Percentiles rank a stretch among this genome's conserved stretches.
Conservation (phyloP, 2,329 filamentous ascomycete genomes). For the Fusarium transvaalense region DNA sequence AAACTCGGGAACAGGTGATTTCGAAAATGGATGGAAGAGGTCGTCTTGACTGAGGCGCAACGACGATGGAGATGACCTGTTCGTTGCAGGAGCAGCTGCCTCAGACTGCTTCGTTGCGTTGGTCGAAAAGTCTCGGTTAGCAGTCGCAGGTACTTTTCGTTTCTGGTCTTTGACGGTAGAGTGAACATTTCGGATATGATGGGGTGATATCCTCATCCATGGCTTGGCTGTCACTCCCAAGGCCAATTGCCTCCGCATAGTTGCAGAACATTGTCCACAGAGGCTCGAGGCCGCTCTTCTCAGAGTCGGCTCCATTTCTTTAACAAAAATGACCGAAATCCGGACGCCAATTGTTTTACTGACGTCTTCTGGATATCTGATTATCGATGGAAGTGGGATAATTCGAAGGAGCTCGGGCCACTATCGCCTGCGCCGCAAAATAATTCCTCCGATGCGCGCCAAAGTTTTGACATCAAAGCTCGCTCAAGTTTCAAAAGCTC, state of each 20-base stretch:
- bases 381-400: constrained; percentile 47
- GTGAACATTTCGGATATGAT: constrained; percentile 50
- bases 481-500: constrained; percentile 40
- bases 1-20: constrained; percentile 90
- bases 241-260: constrained; percentile 51
- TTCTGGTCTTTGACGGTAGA: constrained; percentile 46
- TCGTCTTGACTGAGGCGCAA: constrained; percentile 75
- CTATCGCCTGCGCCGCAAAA: constrained; percentile 51
- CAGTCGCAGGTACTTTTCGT: constrained; percentile 25
- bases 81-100: constrained; percentile 47
- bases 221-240: constrained; percentile 40
- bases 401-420: constrained; percentile 51
- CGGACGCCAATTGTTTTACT: constrained; percentile 24
- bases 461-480: constrained; percentile 53
- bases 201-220: constrained; percentile 49
- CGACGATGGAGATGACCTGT: constrained; percentile 41
- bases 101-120: constrained; percentile 46
- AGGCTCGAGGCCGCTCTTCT: constrained; percentile 56
- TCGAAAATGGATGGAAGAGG: constrained; percentile 92
- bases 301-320: constrained; percentile 57
- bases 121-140: constrained; percentile 51
- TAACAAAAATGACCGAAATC: constrained; percentile 12
- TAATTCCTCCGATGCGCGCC: constrained; percentile 51
- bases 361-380: constrained; percentile 31
- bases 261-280: constrained; percentile 57